These are phyloP conservation scores for Mallotus repandus DNA, from an alignment of 441 rosid species.

Conservation along the genomic window DNA sequence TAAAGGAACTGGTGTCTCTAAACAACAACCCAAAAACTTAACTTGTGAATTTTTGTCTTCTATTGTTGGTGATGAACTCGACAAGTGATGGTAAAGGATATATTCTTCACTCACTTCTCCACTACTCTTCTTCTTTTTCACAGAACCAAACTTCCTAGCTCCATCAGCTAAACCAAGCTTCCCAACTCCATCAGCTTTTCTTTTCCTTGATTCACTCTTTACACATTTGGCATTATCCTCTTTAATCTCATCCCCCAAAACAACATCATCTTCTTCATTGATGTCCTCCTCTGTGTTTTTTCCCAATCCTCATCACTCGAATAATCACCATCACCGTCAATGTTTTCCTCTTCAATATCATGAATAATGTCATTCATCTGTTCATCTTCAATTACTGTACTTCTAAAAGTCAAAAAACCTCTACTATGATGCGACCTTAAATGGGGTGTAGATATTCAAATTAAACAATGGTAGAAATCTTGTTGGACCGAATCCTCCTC, in stretches of 20 bases:
- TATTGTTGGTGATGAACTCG: no score
- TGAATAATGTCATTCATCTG: constrained; percentile 35
- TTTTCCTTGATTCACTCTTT: constrained; percentile 43
- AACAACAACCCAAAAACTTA: constrained; percentile 38
- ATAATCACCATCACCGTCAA: constrained; percentile 43
- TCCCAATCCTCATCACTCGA: constrained; percentile 88
- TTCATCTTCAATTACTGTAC: constrained; percentile 37
- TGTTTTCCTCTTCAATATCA: constrained; percentile 37
- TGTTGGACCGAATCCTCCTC: constrained; percentile 5
- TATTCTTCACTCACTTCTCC: constrained; percentile 32
- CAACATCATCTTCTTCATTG: constrained; percentile 53
- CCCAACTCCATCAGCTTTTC: constrained; percentile 45
- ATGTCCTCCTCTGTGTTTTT: constrained; percentile 46
- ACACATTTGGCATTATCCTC: constrained; percentile 38
- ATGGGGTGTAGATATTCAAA: no score
- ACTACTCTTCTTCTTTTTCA: constrained; percentile 49
- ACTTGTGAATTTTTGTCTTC: constrained; percentile 2
- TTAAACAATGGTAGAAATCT: background rate
- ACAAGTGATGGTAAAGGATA: no score
- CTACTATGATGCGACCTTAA: no score
- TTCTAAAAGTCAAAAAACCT: no score
- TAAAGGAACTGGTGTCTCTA: constrained; percentile 35
- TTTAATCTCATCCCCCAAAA: constrained; percentile 49
- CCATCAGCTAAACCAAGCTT: no score
- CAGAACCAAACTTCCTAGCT: constrained; percentile 39